Evolutionary conservation across 805 yeast genomes (phyloP).

Genomic region (Saccharomycodes ludwigii): DNA sequence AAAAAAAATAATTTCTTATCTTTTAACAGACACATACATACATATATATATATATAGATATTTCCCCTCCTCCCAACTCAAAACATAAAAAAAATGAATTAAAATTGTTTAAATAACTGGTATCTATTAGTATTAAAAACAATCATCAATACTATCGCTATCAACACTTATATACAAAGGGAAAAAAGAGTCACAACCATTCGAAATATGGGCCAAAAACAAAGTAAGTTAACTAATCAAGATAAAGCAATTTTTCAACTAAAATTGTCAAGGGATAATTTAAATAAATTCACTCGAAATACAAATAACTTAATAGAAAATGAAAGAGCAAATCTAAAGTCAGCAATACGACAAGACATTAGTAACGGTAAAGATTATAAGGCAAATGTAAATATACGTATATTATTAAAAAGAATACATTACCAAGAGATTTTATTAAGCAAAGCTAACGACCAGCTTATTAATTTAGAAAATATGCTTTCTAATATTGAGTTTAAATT

Average conservation of each 20-base stretch:
- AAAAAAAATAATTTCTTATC: too few species aligned
- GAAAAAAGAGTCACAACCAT: too few species aligned
- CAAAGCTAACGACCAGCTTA: constrained; percentile 67
- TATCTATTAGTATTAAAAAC: too few species aligned
- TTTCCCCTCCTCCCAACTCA: too few species aligned
- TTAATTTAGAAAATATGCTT: constrained; percentile 66
- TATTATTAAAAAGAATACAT: constrained; percentile 64
- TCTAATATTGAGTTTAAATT: constrained; percentile 78
- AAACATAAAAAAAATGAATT: too few species aligned
- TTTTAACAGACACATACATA: too few species aligned
- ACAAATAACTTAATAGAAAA: constrained; percentile 43
- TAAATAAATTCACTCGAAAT: constrained; percentile 50
- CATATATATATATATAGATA: too few species aligned
- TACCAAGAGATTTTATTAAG: constrained; percentile 65
- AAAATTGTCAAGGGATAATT: constrained; percentile 78
- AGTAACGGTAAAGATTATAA: constrained; percentile 20
- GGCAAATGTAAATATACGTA: constrained; percentile 40
- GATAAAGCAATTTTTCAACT: constrained; percentile 80
- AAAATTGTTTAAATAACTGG: too few species aligned
- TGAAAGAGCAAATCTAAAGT: constrained; percentile 35
- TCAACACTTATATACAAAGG: too few species aligned
- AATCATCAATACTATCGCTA: too few species aligned
- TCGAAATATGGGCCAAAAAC: constrained; percentile 29
- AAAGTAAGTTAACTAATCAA: constrained; percentile 56
- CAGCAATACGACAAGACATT: constrained; percentile 12